Percentiles rank a stretch among this genome's conserved stretches.
phyloP scores from a whole-genome alignment of 352 stramenopile genomes.

The Globisporangium polare region DNA sequence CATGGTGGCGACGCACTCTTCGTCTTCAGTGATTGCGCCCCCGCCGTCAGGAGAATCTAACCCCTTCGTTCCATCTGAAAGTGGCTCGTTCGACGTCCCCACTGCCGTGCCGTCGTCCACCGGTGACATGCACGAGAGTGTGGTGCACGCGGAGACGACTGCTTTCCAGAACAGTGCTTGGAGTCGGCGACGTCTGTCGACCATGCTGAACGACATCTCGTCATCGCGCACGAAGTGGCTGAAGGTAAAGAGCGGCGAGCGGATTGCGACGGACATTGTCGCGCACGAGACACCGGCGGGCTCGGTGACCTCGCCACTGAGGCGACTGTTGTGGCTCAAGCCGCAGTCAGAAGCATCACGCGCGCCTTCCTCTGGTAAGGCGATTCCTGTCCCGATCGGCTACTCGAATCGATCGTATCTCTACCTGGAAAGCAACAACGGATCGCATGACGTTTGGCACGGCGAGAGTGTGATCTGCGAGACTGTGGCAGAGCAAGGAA shows the following conservation, averaged over 20 bases:
- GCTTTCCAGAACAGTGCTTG: constrained; percentile 53
- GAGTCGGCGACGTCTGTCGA: constrained; percentile 63
- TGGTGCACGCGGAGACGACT: constrained; percentile 35
- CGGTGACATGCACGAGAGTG: constrained; percentile 34
- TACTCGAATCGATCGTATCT: constrained; percentile 86
- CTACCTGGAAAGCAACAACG: constrained; percentile 64
- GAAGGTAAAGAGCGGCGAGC: constrained; percentile 55
- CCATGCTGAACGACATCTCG: constrained; percentile 74
- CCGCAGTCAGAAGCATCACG: constrained; percentile 48
- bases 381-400: constrained; percentile 82
- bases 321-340: constrained; percentile 73
- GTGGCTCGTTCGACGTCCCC: constrained; percentile 47
- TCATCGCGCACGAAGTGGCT: constrained; percentile 68
- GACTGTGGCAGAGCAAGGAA: constrained; percentile 82
- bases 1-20: constrained; percentile 60
- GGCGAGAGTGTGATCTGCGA: constrained; percentile 82
- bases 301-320: constrained; percentile 70
- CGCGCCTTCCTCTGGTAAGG: constrained; percentile 39
- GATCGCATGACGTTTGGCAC: constrained; percentile 62
- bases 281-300: constrained; percentile 81
- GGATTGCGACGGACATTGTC: constrained; percentile 72
- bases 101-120: constrained; percentile 34
- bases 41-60: constrained; percentile 13
- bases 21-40: constrained; percentile 16
- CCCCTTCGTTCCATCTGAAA: constrained; percentile 14